Evolutionary conservation across 2,329 filamentous ascomycete species (phyloP).

Genomic region (Thielaviopsis punctulata): DNA sequence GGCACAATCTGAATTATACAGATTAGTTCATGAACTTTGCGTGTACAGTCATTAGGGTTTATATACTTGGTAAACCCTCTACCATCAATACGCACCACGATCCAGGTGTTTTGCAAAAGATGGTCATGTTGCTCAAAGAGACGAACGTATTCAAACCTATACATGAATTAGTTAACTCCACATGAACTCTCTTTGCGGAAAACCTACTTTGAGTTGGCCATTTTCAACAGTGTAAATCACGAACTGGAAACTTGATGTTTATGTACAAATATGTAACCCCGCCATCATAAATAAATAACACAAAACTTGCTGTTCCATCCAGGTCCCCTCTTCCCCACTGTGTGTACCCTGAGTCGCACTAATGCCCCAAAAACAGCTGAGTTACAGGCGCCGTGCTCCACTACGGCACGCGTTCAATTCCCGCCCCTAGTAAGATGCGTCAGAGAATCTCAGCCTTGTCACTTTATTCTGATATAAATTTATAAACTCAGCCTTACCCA

Average conservation of each 20-base stretch:
- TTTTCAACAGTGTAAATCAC: slow-evolving; percentile 15
- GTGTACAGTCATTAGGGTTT: not conserved
- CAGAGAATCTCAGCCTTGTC: slow-evolving; percentile 9
- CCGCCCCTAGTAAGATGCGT: not conserved
- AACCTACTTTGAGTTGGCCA: slow-evolving; percentile 39
- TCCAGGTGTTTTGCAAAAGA: slow-evolving; percentile 82
- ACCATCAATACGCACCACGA: slow-evolving; percentile 86
- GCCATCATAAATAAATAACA: not conserved
- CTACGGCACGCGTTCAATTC: not conserved
- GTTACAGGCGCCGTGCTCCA: not conserved
- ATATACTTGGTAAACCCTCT: slow-evolving; percentile 82
- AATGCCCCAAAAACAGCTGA: not conserved
- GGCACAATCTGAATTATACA: slow-evolving; percentile 46
- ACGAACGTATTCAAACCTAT: slow-evolving; percentile 85
- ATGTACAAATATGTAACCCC: not conserved
- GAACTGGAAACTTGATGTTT: not conserved
- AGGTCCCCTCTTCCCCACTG: not conserved
- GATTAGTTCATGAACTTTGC: not conserved
- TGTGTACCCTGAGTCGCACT: not conserved
- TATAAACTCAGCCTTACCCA: slow-evolving; percentile 8
- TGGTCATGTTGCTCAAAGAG: slow-evolving; percentile 68
- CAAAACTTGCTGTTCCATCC: not conserved
- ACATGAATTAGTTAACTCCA: not conserved
- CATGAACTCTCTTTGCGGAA: not conserved
- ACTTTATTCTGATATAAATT: not conserved